These are phyloP conservation scores for Marasmius sp. DNA, from an alignment of 1,284 basidiomycete genomes.

Conservation along the genomic window DNA sequence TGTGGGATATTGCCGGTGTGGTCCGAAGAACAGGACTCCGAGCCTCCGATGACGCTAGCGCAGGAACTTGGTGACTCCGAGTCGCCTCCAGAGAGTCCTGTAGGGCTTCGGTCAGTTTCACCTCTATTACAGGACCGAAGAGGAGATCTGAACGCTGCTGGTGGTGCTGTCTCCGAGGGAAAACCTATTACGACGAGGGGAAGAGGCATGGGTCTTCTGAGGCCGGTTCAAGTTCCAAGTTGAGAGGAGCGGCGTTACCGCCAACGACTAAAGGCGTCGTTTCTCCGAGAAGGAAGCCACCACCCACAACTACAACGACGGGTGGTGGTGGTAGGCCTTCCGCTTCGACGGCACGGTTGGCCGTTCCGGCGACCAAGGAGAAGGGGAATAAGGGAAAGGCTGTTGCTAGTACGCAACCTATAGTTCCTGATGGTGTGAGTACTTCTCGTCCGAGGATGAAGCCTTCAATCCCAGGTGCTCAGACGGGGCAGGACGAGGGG, in stretches of 20 bases:
- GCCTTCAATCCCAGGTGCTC: conserved; percentile 1
- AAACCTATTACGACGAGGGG: conserved; percentile 22
- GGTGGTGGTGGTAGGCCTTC: conserved; percentile 34
- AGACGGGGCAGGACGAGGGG: conserved; percentile 35
- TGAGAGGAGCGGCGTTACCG: neutral
- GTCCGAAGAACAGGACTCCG: neutral
- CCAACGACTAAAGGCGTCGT: neutral
- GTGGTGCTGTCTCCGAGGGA: conserved; percentile 10
- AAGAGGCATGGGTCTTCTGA: conserved; percentile 13
- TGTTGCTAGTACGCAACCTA: too few relatives aligned
- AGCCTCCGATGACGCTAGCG: conserved; percentile 30
- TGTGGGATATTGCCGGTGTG: neutral
- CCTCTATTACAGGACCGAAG: conserved; percentile 44
- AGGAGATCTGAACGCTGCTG: conserved; percentile 23
- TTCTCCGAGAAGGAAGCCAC: neutral
- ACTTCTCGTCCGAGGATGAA: neutral
- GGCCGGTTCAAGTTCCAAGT: conserved; percentile 13
- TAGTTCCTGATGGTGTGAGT: neutral
- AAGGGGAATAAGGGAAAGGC: too few relatives aligned
- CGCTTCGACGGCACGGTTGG: too few relatives aligned
- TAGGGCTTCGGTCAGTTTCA: conserved; percentile 23
- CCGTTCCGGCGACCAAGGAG: too few relatives aligned
- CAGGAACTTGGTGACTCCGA: conserved; percentile 37
- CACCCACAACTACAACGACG: conserved; percentile 32
- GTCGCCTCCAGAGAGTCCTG: conserved; percentile 33